Evolutionary conservation across 1,284 basidiomycete genomes (phyloP).

Genomic region (Moniliella sp.): DNA sequence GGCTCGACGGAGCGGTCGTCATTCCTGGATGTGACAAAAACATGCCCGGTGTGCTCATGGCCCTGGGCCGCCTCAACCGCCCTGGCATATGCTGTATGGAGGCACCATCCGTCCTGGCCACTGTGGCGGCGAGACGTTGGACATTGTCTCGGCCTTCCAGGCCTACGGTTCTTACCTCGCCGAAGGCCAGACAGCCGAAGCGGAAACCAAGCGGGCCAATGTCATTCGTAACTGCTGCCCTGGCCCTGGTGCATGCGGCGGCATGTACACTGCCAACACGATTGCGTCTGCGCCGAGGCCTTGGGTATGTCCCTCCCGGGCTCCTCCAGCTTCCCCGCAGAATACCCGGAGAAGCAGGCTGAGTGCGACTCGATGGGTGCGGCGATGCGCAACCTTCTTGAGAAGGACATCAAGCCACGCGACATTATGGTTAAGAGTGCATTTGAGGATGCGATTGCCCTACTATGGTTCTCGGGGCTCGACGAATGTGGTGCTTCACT

Average conservation of each 20-base stretch:
- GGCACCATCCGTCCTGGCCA: background rate
- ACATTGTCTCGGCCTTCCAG: conserved; percentile 32
- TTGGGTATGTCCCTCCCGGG: conserved; percentile 32
- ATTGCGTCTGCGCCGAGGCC: conserved; percentile 32
- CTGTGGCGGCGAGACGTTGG: background rate
- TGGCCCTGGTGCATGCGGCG: conserved; percentile 29
- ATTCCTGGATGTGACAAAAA: conserved; percentile 31
- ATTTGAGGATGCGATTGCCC: conserved; percentile 26
- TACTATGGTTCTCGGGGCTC: conserved; percentile 29
- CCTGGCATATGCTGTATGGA: background rate
- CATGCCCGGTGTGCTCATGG: background rate
- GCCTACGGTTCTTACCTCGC: conserved; percentile 29
- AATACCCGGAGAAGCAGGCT: conserved; percentile 6
- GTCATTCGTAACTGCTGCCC: conserved; percentile 27
- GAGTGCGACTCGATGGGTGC: conserved; percentile 7
- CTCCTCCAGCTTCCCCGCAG: conserved; percentile 24
- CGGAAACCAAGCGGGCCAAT: conserved; percentile 27
- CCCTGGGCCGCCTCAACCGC: background rate
- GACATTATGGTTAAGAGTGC: conserved; percentile 28
- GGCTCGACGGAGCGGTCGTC: conserved; percentile 27
- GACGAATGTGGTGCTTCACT: conserved; percentile 30
- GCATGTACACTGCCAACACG: conserved; percentile 34
- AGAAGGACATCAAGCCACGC: conserved; percentile 25
- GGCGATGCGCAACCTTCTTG: conserved; percentile 26
- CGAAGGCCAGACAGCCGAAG: conserved; percentile 18